A percentile compares a stretch with the other conserved stretches of the same genome.
phyloP scores from a whole-genome alignment of 306 rosid genomes.

The Geum urbanum region DNA sequence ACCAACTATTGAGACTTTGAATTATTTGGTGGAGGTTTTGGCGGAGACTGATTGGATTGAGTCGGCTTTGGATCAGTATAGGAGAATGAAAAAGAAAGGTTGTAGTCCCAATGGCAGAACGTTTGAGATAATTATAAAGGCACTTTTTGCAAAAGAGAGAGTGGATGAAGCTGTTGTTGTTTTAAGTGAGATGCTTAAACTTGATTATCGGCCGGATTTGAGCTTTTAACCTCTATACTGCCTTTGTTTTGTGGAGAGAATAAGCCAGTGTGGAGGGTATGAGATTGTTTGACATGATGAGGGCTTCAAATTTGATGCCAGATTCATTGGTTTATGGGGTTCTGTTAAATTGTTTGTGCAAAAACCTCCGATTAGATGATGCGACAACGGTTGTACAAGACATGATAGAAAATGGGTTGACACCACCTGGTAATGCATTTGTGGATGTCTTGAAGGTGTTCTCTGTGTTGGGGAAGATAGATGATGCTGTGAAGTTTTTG shows the following conservation, averaged over 20 bases:
- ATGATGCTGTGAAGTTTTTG: constrained; percentile 60
- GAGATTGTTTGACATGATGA: constrained; percentile 60
- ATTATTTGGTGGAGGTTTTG: constrained; percentile 64
- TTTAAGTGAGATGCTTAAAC: constrained; percentile 44
- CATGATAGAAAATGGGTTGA: constrained; percentile 41
- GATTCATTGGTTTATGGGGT: constrained; percentile 39
- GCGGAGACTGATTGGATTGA: constrained; percentile 39
- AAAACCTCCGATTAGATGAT: constrained; percentile 48
- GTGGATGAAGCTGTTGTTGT: constrained; percentile 62
- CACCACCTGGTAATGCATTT: constrained; percentile 27
- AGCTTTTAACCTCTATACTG: constrained; percentile 50
- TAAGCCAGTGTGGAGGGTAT: constrained; percentile 48
- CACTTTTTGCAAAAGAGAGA: constrained; percentile 39
- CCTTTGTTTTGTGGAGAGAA: constrained; percentile 71
- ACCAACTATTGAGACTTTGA: constrained; percentile 66
- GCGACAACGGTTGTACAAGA: constrained; percentile 46
- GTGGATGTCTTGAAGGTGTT: constrained; percentile 46
- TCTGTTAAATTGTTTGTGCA: constrained; percentile 58
- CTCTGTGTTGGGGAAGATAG: constrained; percentile 57
- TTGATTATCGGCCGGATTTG: constrained; percentile 43
- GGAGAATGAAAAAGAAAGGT: constrained; percentile 73
- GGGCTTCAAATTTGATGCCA: constrained; percentile 47
- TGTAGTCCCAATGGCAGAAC: constrained; percentile 65
- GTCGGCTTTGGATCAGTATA: constrained; percentile 71
- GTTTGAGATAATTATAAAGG: constrained; percentile 59